These are phyloP conservation scores for Aspergillus sclerotiicarbonarius DNA, from an alignment of 495 filamentous ascomycete species.

Conservation along the genomic window DNA sequence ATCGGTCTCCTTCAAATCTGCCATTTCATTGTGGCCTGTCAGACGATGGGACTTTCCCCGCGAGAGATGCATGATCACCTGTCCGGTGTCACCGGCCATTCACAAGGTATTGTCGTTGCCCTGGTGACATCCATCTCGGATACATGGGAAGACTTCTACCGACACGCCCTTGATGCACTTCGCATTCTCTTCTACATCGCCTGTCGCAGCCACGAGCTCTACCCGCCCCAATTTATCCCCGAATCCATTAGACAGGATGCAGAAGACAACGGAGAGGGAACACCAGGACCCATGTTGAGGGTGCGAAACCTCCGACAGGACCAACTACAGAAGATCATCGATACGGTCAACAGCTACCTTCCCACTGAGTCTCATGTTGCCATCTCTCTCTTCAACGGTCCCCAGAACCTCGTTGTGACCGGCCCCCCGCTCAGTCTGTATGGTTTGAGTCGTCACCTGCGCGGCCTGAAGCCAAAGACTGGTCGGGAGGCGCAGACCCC, in stretches of 20 bases:
- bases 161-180: slow-evolving; percentile 9
- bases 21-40: slow-evolving; percentile 20
- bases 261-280: neutral
- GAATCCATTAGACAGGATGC: neutral
- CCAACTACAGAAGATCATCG: neutral
- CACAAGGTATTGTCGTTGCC: slow-evolving; percentile 29
- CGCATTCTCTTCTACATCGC: slow-evolving; percentile 23
- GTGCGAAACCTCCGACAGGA: neutral
- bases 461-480: neutral
- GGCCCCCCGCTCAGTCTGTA: neutral
- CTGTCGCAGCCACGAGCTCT: neutral
- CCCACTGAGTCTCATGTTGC: neutral
- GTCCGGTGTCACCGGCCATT: slow-evolving; percentile 25
- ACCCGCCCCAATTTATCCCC: neutral
- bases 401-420: neutral
- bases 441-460: neutral
- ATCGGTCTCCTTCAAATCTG: slow-evolving; percentile 21
- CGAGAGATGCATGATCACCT: slow-evolving; percentile 17
- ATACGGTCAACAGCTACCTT: neutral
- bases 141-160: slow-evolving; percentile 23
- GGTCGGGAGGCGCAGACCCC: neutral
- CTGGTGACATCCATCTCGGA: slow-evolving; percentile 19
- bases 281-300: neutral
- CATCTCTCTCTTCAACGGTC: neutral
- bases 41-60: slow-evolving; percentile 16